Percentiles rank a stretch among this genome's conserved stretches.
phyloP scores from a whole-genome alignment of 345 rosid species.

The Lumnitzera racemosa region DNA sequence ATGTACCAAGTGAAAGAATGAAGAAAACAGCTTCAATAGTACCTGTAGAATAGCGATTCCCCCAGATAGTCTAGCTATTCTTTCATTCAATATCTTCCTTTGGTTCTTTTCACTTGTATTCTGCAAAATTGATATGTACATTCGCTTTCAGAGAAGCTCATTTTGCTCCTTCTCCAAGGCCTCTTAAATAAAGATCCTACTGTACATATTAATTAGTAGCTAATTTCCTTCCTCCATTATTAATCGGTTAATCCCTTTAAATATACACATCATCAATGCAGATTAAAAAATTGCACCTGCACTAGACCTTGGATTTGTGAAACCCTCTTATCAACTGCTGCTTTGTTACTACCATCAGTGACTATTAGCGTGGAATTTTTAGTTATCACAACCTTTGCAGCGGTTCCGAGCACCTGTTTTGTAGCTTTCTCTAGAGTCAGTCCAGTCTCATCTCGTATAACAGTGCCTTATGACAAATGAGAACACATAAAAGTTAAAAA shows the following conservation, averaged over 20 bases:
- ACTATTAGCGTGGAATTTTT: slow-evolving; percentile 79
- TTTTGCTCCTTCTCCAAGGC: background rate
- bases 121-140: slow-evolving; percentile 27
- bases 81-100: slow-evolving; percentile 75
- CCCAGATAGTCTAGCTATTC: slow-evolving; percentile 81
- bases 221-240: too few species aligned
- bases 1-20: too few species aligned
- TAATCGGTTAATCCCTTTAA: too few species aligned
- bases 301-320: slow-evolving; percentile 57
- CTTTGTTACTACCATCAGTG: slow-evolving; percentile 58
- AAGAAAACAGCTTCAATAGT: slow-evolving; percentile 2
- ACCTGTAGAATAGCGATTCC: slow-evolving; percentile 87
- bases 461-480: slow-evolving; percentile 42
- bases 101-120: slow-evolving; percentile 59
- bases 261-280: background rate
- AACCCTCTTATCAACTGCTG: slow-evolving; percentile 67
- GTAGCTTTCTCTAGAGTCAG: slow-evolving; percentile 64
- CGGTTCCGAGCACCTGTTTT: slow-evolving; percentile 71
- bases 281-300: slow-evolving; percentile 39
- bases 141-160: background rate
- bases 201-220: too few species aligned
- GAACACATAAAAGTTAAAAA: background rate
- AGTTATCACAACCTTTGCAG: slow-evolving; percentile 58
- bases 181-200: too few species aligned
- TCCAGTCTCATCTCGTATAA: slow-evolving; percentile 80